These are phyloP conservation scores for Xylaria digitata DNA, from an alignment of 2,329 filamentous ascomycete species.

Conservation along the genomic window DNA sequence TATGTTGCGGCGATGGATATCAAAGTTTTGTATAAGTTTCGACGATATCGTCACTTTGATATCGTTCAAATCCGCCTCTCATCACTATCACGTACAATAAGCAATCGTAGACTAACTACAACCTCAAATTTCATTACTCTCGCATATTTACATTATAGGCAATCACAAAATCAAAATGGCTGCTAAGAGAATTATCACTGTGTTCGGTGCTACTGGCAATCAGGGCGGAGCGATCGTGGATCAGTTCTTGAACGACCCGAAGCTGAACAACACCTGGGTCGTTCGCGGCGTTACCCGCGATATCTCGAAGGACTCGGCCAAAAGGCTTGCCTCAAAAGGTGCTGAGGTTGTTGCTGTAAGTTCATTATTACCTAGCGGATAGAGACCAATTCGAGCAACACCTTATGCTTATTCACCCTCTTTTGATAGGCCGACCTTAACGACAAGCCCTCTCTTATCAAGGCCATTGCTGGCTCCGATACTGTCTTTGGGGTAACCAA, in stretches of 20 bases:
- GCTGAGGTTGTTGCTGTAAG: constrained; percentile 61
- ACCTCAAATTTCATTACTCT: background rate
- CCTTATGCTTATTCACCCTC: constrained; percentile 23
- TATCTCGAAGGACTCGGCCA: constrained; percentile 55
- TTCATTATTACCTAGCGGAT: constrained; percentile 11
- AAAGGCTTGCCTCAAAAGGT: constrained; percentile 42
- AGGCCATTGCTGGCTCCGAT: constrained; percentile 58
- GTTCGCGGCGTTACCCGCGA: constrained; percentile 69
- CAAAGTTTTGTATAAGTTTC: constrained; percentile 24
- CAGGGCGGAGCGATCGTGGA: constrained; percentile 68
- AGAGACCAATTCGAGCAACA: background rate
- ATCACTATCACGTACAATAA: constrained; percentile 12
- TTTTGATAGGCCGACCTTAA: constrained; percentile 59
- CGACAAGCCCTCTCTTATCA: constrained; percentile 56
- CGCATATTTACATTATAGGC: background rate
- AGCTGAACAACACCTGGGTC: constrained; percentile 59
- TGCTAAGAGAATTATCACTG: constrained; percentile 60
- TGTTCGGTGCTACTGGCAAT: constrained; percentile 70
- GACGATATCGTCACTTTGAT: constrained; percentile 12
- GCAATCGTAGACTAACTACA: constrained; percentile 1
- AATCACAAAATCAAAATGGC: constrained; percentile 39
- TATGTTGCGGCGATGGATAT: background rate
- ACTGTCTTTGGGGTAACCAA: constrained; percentile 66
- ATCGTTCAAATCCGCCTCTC: constrained; percentile 16
- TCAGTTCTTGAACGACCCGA: constrained; percentile 53